phyloP scores from a whole-genome alignment of 2,329 filamentous ascomycete genomes.

The Ceratocystis albifundus region DNA sequence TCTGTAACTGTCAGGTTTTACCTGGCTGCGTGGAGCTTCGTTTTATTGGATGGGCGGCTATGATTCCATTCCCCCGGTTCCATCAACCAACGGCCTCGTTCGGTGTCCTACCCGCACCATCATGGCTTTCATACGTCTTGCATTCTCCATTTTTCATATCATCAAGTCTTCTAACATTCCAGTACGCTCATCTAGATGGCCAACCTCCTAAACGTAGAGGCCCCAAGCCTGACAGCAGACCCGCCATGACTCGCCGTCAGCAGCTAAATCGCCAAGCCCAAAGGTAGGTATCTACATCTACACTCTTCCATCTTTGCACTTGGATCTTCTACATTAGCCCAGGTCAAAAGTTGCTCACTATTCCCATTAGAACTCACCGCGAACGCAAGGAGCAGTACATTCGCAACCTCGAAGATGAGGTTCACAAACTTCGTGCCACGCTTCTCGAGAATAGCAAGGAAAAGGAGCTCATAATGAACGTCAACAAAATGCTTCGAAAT shows the following conservation, averaged over 20 bases:
- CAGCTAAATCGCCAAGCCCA: conserved; percentile 94
- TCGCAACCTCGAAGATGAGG: conserved; percentile 83
- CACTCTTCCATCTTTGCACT: neutral
- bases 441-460: conserved; percentile 50
- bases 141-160: neutral
- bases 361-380: conserved; percentile 66
- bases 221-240: conserved; percentile 93
- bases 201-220: conserved; percentile 79
- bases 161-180: neutral
- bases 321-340: neutral
- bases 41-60: neutral
- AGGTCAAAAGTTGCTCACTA: conserved; percentile 9
- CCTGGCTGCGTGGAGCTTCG: neutral
- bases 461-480: conserved; percentile 46
- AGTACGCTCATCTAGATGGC: conserved; percentile 44
- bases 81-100: neutral
- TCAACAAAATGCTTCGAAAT: conserved; percentile 40
- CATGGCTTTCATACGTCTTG: no score
- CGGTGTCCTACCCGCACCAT: neutral
- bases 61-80: neutral
- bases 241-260: conserved; percentile 79
- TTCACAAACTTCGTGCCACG: conserved; percentile 68
- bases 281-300: conserved; percentile 61
- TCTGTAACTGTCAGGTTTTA: neutral
- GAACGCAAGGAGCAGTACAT: conserved; percentile 96